Base-by-base conservation (phyloP, 2,329 filamentous ascomycete genomes). In the Alternaria conjuncta region DNA sequence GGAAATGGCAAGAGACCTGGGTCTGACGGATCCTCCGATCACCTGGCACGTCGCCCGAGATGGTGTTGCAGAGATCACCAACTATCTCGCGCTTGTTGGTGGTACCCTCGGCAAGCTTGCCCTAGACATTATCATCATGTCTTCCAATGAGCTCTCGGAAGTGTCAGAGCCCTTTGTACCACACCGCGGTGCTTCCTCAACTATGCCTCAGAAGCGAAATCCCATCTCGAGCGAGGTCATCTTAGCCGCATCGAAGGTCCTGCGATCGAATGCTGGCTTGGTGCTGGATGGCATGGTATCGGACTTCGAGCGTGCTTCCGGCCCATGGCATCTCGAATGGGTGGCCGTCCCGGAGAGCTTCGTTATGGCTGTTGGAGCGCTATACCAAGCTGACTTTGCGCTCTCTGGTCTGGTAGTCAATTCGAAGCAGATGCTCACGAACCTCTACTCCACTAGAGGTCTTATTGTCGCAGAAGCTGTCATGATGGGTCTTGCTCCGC, bases 261-360 rank as follows among this genome's bases (percentile, higher is more conserved):
- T 88, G 0, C 80, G 85, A 6, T 82, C 85, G 0, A 84, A 87
- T 57, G 85, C 86, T 0, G 79, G 83, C 0, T 75, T 88, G 4
- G 84, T 83, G 1, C 80, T 88, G 1, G 86, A 88, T 65, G 85
- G 81, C 2, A 87, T 88, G 86, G 84, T 88, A 0, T 82, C 82
- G 0, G 86, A 88, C 64, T 87, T 87, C 55, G 86, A 88, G 71
- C 82, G 86, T 2, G 86, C 86, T 1, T 86, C 84, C 9, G 86
- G 86, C 0, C 86, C 86, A 0, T 88, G 86, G 86, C 86, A 88
- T 74, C 74, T 88, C 8, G 86, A 88, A 67, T 88, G 86, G 86
- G 82, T 84, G 4, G 85, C 86, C 10, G 74, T 88, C 0, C 86
- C 86, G 0, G 82, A 85, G 57, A 84, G 82, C 46, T 88, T 88